These are phyloP conservation scores for Apophysomyces sp. DNA, from an alignment of 371 early-diverging fungal genomes.

Conservation along the genomic window DNA sequence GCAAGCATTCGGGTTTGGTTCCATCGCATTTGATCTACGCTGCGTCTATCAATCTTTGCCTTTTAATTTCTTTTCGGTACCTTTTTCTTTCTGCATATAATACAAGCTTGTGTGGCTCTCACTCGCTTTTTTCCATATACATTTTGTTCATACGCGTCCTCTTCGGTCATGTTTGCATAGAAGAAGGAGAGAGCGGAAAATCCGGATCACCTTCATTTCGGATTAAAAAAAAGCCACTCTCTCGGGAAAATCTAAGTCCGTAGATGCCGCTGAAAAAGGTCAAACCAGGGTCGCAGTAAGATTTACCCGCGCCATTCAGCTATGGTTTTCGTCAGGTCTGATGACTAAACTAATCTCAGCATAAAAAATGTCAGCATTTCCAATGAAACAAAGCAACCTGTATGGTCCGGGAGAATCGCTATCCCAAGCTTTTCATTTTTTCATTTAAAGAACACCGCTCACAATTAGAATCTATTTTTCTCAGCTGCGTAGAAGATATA, in stretches of 20 bases:
- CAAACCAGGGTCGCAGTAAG: background rate
- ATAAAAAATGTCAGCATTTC: too few species aligned
- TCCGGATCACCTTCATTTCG: background rate
- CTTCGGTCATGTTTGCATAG: conserved; percentile 1
- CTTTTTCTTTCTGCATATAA: conserved; percentile 78
- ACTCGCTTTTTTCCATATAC: conserved; percentile 50
- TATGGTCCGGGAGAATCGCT: too few species aligned
- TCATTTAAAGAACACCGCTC: too few species aligned
- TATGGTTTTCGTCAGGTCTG: too few species aligned
- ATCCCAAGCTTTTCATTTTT: too few species aligned
- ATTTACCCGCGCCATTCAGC: background rate
- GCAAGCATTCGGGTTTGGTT: conserved; percentile 73
- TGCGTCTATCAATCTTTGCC: background rate
- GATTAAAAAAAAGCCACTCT: background rate
- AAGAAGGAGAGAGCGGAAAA: background rate
- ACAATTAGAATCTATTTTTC: too few species aligned
- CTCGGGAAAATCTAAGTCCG: background rate
- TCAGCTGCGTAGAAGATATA: too few species aligned
- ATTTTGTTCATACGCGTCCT: background rate
- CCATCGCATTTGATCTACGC: conserved; percentile 80
- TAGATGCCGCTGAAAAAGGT: background rate
- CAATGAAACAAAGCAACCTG: too few species aligned
- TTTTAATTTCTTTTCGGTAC: conserved; percentile 27
- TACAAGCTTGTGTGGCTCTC: conserved; percentile 81
- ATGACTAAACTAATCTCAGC: too few species aligned